Base-by-base conservation (phyloP, 2,329 filamentous ascomycete genomes). In the Fusarium sp. region DNA sequence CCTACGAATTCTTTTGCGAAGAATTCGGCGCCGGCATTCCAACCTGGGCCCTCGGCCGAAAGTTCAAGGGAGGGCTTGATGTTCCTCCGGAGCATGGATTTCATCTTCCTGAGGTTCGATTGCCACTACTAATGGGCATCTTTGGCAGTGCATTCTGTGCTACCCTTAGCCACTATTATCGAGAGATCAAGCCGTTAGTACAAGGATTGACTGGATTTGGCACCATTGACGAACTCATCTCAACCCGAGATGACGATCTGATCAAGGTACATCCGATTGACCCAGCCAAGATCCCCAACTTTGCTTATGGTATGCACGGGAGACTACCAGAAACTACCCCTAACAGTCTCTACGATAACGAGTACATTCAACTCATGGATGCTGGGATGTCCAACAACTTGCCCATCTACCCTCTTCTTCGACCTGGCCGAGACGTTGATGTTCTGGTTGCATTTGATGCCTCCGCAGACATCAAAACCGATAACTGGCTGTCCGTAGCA, bases 331-430 rank as follows among this genome's bases (percentile, higher is more conserved):
- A 87, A 1, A 92, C 93, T 0, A 91, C 91, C n/a, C 94, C 96
- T 0, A 88, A 90, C 31, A 93, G 89, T 61, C 88, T 97, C 41
- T 90, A 92, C 74, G 84, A 88, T 19, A 86, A 85, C 16, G 85
- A 90, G 45, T 91, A 97, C 77, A 85, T 95, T 19, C 90, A 93
- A 69, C 85, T 95, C 18, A 98, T 98, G 94, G 96, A 99, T 79
- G 94, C 96, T 3, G 96, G 96, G 52, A 99, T 99, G 96, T 97
- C 93, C 70, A 98, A 99, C 78, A 99, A 99, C 76, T 84, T 99
- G 11, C 96, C 96, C 3, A 94, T 98, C 43, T 99, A 99, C 77
- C 96, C 96, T 0, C 86, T 98, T 6, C 89, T 99, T 19, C 90
- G 96, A 13, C 93, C 93, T 0, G 95, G 94, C 4, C 88, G 96